Evolutionary conservation across 345 rosid species (phyloP), one percentile per base, ranked within the genome.

Genomic region (Euclidium syriacum): DNA sequence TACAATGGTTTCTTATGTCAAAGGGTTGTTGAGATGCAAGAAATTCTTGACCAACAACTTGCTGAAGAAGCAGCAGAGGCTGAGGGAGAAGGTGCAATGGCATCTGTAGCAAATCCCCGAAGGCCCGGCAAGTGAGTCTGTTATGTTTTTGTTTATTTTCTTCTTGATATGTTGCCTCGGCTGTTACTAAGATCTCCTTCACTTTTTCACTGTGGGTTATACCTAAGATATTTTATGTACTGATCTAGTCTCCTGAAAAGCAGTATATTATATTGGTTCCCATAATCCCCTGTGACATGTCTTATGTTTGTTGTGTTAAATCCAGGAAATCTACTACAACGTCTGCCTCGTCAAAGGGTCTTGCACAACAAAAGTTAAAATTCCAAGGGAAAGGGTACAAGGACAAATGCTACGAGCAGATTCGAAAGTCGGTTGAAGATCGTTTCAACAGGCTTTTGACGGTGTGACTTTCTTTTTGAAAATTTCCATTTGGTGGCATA

Each of bases 1-100:
- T 64, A n/a, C 41, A 16, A 36, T 51, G 25, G 18, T 54, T 48
- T 46, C 39, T 36, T 65, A 36, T 51, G 17, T 52, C 68, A 51
- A 43, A 95, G 99, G 83, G 97, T 95, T 63, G 97, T 95, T 67
- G 99, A 95, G 76, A 95, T 86, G 97, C 99, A 95, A 86, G 99
- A 95, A 83, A 95, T 95, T 67, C 87, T 87, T 73, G 99, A 95
- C 73, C 85, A 90, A 67, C 95, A 95, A 75, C 77, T 95, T 65
- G 96, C 97, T 53, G 99, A 95, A 77, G 99, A 95, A 74, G 99
- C 95, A 54, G 99, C 99, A 49, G 99, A 95, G 80, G 99, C 96
- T 71, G 99, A 90, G 77, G 99, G 97, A 56, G 96, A 75, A 22
- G 96, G 87, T 64, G 96, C 85, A 36, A 84, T 95, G 92, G 88